phyloP scores from a whole-genome alignment of 2,329 filamentous ascomycete species.

The Microsporum audouinii region DNA sequence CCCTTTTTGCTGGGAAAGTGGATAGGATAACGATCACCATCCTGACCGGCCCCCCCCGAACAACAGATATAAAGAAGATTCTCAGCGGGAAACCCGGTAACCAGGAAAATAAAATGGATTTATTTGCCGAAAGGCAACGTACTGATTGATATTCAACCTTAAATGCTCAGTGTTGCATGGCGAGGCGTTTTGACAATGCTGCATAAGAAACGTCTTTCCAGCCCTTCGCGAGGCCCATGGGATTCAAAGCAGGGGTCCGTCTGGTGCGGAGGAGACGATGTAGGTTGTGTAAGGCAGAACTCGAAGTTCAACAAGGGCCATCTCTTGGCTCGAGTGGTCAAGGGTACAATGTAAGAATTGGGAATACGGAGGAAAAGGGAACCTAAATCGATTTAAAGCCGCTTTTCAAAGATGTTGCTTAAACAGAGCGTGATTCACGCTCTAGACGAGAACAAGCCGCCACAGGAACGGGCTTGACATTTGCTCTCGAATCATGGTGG shows the following conservation, averaged over 20 bases:
- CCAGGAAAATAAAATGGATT: neutral
- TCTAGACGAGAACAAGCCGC: neutral
- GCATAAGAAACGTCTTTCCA: conserved; percentile 1
- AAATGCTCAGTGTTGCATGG: neutral
- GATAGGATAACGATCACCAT: neutral
- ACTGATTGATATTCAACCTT: neutral
- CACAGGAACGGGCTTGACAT: neutral
- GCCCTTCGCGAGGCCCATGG: conserved; percentile 1
- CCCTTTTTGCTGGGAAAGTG: neutral
- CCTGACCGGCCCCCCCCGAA: neutral
- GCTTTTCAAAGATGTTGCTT: neutral
- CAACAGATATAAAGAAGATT: neutral
- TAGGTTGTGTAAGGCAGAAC: neutral
- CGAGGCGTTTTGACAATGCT: conserved; percentile 1
- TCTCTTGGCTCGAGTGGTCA: neutral
- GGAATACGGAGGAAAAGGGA: neutral
- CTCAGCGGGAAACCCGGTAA: neutral
- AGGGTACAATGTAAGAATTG: neutral
- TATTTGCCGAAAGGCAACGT: neutral
- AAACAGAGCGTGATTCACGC: neutral
- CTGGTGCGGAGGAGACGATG: neutral
- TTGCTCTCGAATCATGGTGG: conserved; percentile 1
- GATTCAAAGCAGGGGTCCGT: neutral
- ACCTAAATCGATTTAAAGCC: neutral
- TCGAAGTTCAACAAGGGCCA: neutral